Evolutionary conservation across 495 filamentous ascomycete genomes (phyloP).

Genomic region (Penicillium samsonianum): DNA sequence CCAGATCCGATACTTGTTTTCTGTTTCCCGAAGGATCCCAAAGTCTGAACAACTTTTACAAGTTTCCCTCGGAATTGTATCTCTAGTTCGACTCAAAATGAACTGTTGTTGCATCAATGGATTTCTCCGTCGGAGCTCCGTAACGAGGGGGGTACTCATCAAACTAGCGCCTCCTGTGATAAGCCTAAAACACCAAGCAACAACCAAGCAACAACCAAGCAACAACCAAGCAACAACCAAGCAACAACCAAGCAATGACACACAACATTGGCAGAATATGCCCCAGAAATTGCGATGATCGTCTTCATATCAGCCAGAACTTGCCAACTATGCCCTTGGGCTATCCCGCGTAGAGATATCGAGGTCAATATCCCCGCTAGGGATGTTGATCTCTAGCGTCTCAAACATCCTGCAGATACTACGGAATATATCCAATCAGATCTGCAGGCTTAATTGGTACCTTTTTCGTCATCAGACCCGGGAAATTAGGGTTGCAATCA

Average conservation of each 20-base stretch:
- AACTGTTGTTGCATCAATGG: background rate
- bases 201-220: background rate
- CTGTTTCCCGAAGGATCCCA: background rate
- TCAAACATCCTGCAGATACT: constrained; percentile 4
- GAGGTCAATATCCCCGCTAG: background rate
- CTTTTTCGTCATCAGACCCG: background rate
- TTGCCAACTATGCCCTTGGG: background rate
- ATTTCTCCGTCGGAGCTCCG: constrained; percentile 14
- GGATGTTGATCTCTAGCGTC: constrained; percentile 2
- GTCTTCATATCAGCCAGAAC: background rate
- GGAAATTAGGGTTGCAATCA: constrained; percentile 13
- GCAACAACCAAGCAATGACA: background rate
- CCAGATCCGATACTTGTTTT: background rate
- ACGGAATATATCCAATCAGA: constrained; percentile 4
- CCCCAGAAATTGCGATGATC: background rate
- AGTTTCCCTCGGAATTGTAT: background rate
- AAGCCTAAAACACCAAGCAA: background rate
- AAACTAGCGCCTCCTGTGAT: constrained; percentile 6
- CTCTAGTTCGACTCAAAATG: background rate
- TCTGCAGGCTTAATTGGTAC: background rate
- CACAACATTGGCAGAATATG: background rate
- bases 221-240: background rate
- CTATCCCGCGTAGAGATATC: background rate
- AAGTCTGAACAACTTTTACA: background rate
- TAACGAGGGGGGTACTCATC: background rate